Conservation (phyloP, 1,139 yeast species). For the Diutina rugosa region DNA sequence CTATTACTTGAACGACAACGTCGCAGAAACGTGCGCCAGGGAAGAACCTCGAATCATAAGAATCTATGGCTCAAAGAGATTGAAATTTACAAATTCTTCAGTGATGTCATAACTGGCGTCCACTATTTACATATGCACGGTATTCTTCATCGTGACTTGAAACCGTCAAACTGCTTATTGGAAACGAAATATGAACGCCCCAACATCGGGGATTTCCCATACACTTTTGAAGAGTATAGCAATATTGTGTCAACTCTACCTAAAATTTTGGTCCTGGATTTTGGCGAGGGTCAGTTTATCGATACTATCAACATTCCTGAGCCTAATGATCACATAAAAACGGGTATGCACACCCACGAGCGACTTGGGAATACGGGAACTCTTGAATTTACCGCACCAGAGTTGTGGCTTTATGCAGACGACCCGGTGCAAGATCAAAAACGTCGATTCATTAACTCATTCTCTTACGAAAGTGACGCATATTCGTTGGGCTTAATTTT, state of each 20-base stretch:
- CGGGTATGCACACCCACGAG: conserved; percentile 8
- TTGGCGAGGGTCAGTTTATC: conserved; percentile 78
- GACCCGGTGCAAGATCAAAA: conserved; percentile 3
- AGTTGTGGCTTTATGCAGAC: conserved; percentile 33
- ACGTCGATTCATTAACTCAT: conserved; percentile 5
- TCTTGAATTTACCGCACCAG: conserved; percentile 79
- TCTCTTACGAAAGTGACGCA: conserved; percentile 56
- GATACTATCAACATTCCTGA: conserved; percentile 19
- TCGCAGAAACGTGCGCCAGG: conserved; percentile 6
- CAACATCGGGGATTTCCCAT: conserved; percentile 4
- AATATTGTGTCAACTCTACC: conserved; percentile 32
- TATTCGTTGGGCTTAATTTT: conserved; percentile 76
- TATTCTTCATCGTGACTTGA: conserved; percentile 74
- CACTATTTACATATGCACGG: conserved; percentile 60
- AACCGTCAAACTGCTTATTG: conserved; percentile 76
- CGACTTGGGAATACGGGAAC: conserved; percentile 72
- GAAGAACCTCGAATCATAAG: background rate
- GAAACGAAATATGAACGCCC: conserved; percentile 17
- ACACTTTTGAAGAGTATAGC: conserved; percentile 9
- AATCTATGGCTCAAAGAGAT: conserved; percentile 16
- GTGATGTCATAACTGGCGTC: conserved; percentile 59
- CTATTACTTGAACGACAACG: conserved; percentile 13
- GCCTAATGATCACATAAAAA: conserved; percentile 18
- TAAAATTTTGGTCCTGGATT: conserved; percentile 66
- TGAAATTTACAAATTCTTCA: conserved; percentile 49